Evolutionary conservation across 2,329 filamentous ascomycete species (phyloP).

Genomic region (Beauveria medogensis): DNA sequence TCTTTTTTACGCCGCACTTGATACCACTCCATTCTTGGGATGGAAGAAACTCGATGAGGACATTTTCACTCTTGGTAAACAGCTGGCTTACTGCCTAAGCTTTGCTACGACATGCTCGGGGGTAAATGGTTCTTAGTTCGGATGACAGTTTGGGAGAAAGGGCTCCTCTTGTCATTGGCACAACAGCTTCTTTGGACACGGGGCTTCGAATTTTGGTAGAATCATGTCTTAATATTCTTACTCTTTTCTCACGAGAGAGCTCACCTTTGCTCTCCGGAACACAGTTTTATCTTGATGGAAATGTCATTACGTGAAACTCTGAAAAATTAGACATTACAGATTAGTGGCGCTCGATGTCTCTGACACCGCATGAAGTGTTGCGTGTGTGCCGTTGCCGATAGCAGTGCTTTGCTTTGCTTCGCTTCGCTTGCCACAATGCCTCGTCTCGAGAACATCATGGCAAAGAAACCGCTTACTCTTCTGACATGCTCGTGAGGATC

Average conservation of each 20-base stretch:
- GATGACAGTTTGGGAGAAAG: background rate
- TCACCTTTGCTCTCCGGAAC: background rate
- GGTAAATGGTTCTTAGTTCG: background rate
- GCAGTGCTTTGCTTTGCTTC: too few species aligned
- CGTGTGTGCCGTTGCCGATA: too few species aligned
- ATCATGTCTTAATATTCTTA: background rate
- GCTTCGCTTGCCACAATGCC: too few species aligned
- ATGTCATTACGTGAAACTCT: background rate
- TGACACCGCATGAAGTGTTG: too few species aligned
- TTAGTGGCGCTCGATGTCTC: too few species aligned
- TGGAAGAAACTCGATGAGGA: background rate
- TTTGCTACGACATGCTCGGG: background rate
- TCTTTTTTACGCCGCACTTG: background rate
- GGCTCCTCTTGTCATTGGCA: constrained; percentile 5
- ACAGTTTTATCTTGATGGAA: background rate
- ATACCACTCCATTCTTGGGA: background rate
- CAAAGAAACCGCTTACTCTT: too few species aligned
- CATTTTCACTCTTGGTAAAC: background rate
- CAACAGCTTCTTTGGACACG: background rate
- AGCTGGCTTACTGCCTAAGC: background rate
- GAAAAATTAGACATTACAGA: background rate
- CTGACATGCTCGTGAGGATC: too few species aligned
- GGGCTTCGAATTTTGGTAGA: background rate
- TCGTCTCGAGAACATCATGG: too few species aligned
- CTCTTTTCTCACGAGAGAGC: background rate